These are phyloP conservation scores for Grosmannia penicillata DNA, from an alignment of 2,329 filamentous ascomycete genomes.

Conservation along the genomic window DNA sequence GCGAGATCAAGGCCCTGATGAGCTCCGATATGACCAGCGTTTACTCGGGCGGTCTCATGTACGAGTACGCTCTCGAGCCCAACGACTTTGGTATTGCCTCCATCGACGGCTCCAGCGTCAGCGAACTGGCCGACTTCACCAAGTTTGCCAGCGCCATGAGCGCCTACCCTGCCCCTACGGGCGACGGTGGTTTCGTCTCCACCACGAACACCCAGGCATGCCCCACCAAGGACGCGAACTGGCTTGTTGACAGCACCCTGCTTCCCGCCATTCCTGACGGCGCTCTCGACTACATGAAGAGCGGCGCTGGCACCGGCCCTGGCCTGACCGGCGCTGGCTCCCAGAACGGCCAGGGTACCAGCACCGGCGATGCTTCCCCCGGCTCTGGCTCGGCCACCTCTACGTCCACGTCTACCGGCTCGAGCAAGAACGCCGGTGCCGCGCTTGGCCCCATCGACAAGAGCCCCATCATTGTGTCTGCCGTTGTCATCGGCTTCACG, in stretches of 20 bases:
- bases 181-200: slow-evolving; percentile 31
- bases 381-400: slow-evolving; percentile 23
- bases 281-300: slow-evolving; percentile 36
- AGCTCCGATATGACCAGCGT: slow-evolving; percentile 66
- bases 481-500: slow-evolving; percentile 20
- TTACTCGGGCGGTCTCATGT: slow-evolving; percentile 92
- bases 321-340: slow-evolving; percentile 38
- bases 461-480: slow-evolving; percentile 20
- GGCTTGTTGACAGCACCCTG: slow-evolving; percentile 34
- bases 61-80: slow-evolving; percentile 76
- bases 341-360: slow-evolving; percentile 33
- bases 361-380: slow-evolving; percentile 25
- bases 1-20: slow-evolving; percentile 71
- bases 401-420: slow-evolving; percentile 13
- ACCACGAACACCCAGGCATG: slow-evolving; percentile 32
- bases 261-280: slow-evolving; percentile 36
- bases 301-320: slow-evolving; percentile 37
- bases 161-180: slow-evolving; percentile 34
- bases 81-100: slow-evolving; percentile 70
- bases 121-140: slow-evolving; percentile 47
- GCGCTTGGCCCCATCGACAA: slow-evolving; percentile 20
- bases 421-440: slow-evolving; percentile 14
- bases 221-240: slow-evolving; percentile 31
- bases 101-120: slow-evolving; percentile 39
- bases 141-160: slow-evolving; percentile 32